phyloP scores from a whole-genome alignment of 2,329 filamentous ascomycete genomes.

The Exophiala lecanii-corni region DNA sequence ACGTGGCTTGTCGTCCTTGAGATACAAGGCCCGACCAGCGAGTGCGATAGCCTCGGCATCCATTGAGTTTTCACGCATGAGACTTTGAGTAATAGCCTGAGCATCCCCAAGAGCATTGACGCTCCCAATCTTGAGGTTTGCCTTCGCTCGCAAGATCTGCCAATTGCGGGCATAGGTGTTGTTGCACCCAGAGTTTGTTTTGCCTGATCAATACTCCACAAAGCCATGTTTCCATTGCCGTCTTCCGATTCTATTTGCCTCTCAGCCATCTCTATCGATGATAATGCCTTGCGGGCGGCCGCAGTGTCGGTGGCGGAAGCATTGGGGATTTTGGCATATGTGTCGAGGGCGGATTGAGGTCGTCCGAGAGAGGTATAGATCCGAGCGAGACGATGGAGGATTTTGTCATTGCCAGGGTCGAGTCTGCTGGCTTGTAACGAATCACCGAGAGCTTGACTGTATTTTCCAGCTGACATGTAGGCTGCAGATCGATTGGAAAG shows the following conservation, averaged over 20 bases:
- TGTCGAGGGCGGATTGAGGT: slow-evolving; percentile 78
- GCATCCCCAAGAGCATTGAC: slow-evolving; percentile 85
- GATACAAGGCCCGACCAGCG: slow-evolving; percentile 80
- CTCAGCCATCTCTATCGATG: slow-evolving; percentile 74
- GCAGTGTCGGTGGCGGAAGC: slow-evolving; percentile 81
- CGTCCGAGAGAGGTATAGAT: slow-evolving; percentile 84
- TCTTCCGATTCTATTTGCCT: slow-evolving; percentile 69
- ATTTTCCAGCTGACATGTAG: slow-evolving; percentile 82
- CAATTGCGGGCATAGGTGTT: slow-evolving; percentile 87
- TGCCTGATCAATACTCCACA: slow-evolving; percentile 87
- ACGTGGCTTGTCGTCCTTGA: slow-evolving; percentile 74
- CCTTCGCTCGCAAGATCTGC: slow-evolving; percentile 87
- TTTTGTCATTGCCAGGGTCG: slow-evolving; percentile 82
- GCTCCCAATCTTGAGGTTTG: slow-evolving; percentile 87
- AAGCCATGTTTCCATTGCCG: slow-evolving; percentile 75
- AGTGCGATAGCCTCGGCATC: slow-evolving; percentile 93
- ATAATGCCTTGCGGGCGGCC: slow-evolving; percentile 63
- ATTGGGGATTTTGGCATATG: slow-evolving; percentile 68
- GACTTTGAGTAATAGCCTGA: slow-evolving; percentile 82
- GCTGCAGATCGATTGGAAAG: slow-evolving; percentile 93
- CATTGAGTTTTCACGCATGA: slow-evolving; percentile 80
- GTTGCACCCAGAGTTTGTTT: slow-evolving; percentile 70
- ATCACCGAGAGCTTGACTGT: slow-evolving; percentile 76
- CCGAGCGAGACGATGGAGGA: slow-evolving; percentile 78
- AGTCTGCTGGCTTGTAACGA: slow-evolving; percentile 76